Conservation (phyloP, 169 alveolate species). For the Plasmodium ovale region DNA sequence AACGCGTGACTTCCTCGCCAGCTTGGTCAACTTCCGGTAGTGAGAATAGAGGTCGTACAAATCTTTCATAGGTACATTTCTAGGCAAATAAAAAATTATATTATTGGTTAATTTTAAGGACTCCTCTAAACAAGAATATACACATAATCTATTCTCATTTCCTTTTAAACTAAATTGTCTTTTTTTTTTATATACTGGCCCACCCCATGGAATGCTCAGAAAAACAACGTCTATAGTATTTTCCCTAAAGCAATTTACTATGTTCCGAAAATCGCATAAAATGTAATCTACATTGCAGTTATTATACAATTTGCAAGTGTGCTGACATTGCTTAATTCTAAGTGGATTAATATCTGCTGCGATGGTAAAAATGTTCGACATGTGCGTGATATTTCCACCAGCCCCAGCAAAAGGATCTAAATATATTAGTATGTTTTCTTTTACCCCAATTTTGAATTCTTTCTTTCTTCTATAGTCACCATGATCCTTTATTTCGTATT, state of each 20-base stretch:
- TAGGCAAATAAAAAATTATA: constrained; percentile 50
- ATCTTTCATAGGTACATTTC: constrained; percentile 62
- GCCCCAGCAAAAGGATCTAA: constrained; percentile 70
- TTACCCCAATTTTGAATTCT: not conserved
- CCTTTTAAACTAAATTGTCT: constrained; percentile 13
- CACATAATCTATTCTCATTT: constrained; percentile 8
- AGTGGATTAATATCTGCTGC: constrained; percentile 15
- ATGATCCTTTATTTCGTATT: not conserved
- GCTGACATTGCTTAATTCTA: constrained; percentile 58
- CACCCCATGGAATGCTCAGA: constrained; percentile 69
- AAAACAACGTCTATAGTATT: constrained; percentile 38
- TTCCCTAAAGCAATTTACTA: constrained; percentile 43
- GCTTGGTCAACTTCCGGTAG: not conserved
- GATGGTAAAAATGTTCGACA: constrained; percentile 28
- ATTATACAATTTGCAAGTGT: constrained; percentile 55
- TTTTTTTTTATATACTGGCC: constrained; percentile 46
- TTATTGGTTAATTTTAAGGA: constrained; percentile 42
- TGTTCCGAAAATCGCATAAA: constrained; percentile 55
- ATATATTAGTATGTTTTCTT: constrained; percentile 25
- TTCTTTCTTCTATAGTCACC: not conserved
- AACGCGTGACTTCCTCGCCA: no score
- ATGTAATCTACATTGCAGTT: constrained; percentile 59
- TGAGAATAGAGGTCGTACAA: constrained; percentile 5
- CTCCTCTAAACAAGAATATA: constrained; percentile 31
- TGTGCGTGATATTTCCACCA: constrained; percentile 43